phyloP scores from a whole-genome alignment of 1,139 yeast genomes.

The Pichia norvegensis region DNA sequence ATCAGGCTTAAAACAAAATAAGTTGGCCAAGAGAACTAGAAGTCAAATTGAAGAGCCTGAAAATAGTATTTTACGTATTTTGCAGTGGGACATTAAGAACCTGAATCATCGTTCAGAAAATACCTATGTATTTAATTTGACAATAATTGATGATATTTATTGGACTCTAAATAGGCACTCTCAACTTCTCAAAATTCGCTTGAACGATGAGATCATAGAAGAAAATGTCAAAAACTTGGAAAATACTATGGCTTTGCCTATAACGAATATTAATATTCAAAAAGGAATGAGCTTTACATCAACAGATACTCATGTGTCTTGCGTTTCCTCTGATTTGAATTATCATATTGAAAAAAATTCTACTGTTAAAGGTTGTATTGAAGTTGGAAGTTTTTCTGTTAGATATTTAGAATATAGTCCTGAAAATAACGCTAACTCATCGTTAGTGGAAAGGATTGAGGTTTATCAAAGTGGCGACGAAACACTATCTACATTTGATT shows the following conservation, averaged over 20 bases:
- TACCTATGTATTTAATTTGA: background rate
- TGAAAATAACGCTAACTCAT: background rate
- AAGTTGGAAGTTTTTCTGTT: background rate
- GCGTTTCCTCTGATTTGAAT: background rate
- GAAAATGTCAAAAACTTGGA: background rate
- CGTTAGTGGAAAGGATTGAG: slow-evolving; percentile 1
- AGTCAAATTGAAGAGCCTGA: background rate
- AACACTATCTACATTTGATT: slow-evolving; percentile 4
- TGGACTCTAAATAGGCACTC: background rate
- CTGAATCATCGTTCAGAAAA: background rate
- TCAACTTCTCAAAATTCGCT: background rate
- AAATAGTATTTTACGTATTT: background rate
- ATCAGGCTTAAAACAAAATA: background rate
- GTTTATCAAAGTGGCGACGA: background rate
- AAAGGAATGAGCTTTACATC: background rate
- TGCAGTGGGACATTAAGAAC: background rate
- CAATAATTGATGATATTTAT: too few species aligned
- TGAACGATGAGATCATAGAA: background rate
- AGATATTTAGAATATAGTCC: background rate
- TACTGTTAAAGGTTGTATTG: background rate
- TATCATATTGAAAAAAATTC: background rate
- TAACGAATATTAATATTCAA: background rate
- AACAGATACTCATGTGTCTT: slow-evolving; percentile 1
- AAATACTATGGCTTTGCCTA: slow-evolving; percentile 2
- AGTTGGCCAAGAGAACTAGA: background rate